A percentile compares a stretch with the other conserved stretches of the same genome.
Evolutionary conservation across 2,329 filamentous ascomycete genomes (phyloP).

Genomic region (Colletotrichum cordylinicola): DNA sequence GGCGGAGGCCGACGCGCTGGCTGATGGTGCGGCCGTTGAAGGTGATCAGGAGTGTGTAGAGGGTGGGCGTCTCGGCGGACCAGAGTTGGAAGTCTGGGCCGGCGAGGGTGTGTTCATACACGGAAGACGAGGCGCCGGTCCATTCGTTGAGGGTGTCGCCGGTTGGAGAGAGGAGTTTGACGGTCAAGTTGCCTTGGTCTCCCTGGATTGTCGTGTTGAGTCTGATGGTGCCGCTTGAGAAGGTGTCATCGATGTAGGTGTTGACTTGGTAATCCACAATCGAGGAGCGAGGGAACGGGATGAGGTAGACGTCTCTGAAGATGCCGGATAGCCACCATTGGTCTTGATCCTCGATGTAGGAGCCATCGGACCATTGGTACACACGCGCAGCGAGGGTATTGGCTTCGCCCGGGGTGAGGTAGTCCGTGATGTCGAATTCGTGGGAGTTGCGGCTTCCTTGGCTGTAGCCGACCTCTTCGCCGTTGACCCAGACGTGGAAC

Average conservation of each 20-base stretch:
- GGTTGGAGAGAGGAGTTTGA: neutral
- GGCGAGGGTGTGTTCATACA: constrained; percentile 39
- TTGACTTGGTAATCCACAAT: constrained; percentile 63
- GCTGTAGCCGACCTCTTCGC: constrained; percentile 70
- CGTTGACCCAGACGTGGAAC: constrained; percentile 75
- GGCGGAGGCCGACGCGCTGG: constrained; percentile 68
- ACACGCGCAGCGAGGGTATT: constrained; percentile 71
- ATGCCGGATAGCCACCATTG: constrained; percentile 74
- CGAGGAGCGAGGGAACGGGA: constrained; percentile 61
- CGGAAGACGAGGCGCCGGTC: neutral
- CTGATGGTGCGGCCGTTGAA: constrained; percentile 43
- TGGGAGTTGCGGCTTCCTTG: constrained; percentile 77
- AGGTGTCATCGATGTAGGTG: constrained; percentile 60
- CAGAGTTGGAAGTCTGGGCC: constrained; percentile 63
- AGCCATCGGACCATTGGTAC: constrained; percentile 75
- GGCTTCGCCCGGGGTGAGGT: constrained; percentile 45
- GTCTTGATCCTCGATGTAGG: constrained; percentile 74
- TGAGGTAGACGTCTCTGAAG: constrained; percentile 71
- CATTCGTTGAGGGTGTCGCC: constrained; percentile 23
- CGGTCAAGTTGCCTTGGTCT: constrained; percentile 22
- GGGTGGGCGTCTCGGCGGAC: constrained; percentile 71
- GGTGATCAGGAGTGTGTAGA: constrained; percentile 57
- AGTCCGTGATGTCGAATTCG: constrained; percentile 72
- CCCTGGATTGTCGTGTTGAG: constrained; percentile 47
- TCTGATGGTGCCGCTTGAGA: constrained; percentile 55